A percentile compares a stretch with the other conserved stretches of the same genome.
Evolutionary conservation across 139 green algal genomes (phyloP).

Genomic region (Chlorella sorokiniana): DNA sequence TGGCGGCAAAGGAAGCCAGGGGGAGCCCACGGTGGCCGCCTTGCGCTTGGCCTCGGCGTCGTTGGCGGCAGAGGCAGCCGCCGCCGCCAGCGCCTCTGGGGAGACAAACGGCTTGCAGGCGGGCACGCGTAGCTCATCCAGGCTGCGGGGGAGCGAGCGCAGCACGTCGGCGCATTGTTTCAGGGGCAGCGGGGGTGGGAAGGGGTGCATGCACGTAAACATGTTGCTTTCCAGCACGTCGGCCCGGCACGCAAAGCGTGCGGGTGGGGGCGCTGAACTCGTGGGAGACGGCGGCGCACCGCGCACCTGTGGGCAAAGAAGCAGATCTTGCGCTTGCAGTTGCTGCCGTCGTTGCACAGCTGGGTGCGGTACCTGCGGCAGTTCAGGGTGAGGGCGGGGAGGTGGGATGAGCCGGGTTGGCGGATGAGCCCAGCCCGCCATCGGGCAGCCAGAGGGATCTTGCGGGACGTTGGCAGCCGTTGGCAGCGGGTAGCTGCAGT

Average conservation of each 20-base stretch:
- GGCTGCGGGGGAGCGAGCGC: background rate
- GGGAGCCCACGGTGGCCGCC: constrained; percentile 19
- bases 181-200: background rate
- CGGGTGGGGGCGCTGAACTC: too few species aligned
- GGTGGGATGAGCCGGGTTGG: too few species aligned
- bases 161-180: background rate
- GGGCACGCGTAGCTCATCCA: constrained; percentile 79
- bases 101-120: constrained; percentile 61
- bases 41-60: constrained; percentile 27
- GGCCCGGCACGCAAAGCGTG: too few species aligned
- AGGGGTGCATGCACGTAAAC: background rate
- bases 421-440: too few species aligned
- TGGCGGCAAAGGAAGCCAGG: background rate
- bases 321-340: constrained; percentile 83
- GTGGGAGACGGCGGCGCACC: background rate
- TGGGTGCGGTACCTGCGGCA: constrained; percentile 82
- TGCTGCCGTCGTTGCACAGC: constrained; percentile 89
- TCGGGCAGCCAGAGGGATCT: too few species aligned
- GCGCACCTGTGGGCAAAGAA: constrained; percentile 89
- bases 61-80: constrained; percentile 33
- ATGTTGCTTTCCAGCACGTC: background rate
- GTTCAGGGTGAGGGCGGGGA: background rate
- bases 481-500: too few species aligned
- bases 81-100: constrained; percentile 50
- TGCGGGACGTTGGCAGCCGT: too few species aligned